These are phyloP conservation scores for Ceratobasidium sp. DNA, from an alignment of 1,284 basidiomycete species.

Conservation along the genomic window DNA sequence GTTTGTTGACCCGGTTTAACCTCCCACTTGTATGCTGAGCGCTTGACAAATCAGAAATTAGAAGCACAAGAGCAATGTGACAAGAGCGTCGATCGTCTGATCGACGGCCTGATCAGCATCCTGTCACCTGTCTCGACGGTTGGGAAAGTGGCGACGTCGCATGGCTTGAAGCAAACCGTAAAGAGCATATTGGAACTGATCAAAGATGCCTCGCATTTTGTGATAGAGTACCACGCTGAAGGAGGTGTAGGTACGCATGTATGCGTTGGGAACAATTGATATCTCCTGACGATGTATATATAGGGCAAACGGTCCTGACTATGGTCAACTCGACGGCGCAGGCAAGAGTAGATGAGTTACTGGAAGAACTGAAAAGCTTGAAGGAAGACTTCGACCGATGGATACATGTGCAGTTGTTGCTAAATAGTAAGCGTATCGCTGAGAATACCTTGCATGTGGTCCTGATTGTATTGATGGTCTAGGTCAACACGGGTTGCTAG, in stretches of 20 bases:
- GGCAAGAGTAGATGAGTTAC: not conserved
- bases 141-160: not conserved
- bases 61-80: not conserved
- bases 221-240: not conserved
- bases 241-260: not conserved
- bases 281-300: not conserved
- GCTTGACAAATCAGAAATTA: not conserved
- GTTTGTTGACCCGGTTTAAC: not conserved
- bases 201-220: not conserved
- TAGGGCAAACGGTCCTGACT: not conserved
- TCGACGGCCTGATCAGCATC: not conserved
- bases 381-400: conserved; percentile 9
- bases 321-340: no score
- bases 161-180: not conserved
- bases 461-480: not conserved
- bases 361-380: not conserved
- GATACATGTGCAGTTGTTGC: not conserved
- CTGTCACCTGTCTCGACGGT: not conserved
- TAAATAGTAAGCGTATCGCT: not conserved
- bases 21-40: not conserved
- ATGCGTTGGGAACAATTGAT: not conserved
- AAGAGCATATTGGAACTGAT: not conserved
- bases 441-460: not conserved
- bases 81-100: not conserved
- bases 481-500: not conserved